These are phyloP conservation scores for Berberis thunbergii DNA, from an alignment of 164 flowering plant genomes.

Conservation along the genomic window DNA sequence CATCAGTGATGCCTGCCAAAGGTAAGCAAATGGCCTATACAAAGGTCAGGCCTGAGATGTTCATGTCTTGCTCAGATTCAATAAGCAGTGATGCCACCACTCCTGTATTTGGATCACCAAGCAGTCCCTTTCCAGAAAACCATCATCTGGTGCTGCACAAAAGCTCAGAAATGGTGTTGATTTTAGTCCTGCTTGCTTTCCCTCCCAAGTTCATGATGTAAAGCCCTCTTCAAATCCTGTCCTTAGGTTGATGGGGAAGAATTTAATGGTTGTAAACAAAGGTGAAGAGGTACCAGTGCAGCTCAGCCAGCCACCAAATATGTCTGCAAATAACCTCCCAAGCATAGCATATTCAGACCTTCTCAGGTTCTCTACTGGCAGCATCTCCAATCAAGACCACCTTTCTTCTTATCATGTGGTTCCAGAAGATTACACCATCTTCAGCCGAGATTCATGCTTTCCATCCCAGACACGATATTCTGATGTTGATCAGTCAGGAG, in stretches of 20 bases:
- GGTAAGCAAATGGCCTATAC: constrained; percentile 22
- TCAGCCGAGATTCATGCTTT: constrained; percentile 14
- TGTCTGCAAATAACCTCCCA: constrained; percentile 9
- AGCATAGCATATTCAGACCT: constrained; percentile 12
- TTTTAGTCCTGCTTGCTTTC: constrained; percentile 32
- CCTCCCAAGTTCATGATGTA: constrained; percentile 16
- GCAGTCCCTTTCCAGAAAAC: constrained; percentile 12
- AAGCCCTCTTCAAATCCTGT: constrained; percentile 44
- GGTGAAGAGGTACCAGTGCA: constrained; percentile 38
- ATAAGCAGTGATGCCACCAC: constrained; percentile 17
- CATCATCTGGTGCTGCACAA: constrained; percentile 15
- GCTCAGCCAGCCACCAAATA: constrained; percentile 9
- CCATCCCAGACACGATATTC: constrained; percentile 8
- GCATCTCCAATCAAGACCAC: constrained; percentile 14
- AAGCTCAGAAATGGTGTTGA: constrained; percentile 21
- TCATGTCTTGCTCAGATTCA: constrained; percentile 11
- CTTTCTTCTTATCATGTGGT: constrained; percentile 11
- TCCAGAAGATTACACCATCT: constrained; percentile 21
- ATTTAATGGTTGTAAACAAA: constrained; percentile 68
- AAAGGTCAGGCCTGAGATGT: constrained; percentile 18
- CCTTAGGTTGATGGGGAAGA: constrained; percentile 88
- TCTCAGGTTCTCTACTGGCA: constrained; percentile 16
- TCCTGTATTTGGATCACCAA: constrained; percentile 19
- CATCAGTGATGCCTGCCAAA: constrained; percentile 15
- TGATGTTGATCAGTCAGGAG: constrained; percentile 17